Conservation (phyloP, 2,329 filamentous ascomycete genomes). For the Thermothelomyces thermophilus region DNA sequence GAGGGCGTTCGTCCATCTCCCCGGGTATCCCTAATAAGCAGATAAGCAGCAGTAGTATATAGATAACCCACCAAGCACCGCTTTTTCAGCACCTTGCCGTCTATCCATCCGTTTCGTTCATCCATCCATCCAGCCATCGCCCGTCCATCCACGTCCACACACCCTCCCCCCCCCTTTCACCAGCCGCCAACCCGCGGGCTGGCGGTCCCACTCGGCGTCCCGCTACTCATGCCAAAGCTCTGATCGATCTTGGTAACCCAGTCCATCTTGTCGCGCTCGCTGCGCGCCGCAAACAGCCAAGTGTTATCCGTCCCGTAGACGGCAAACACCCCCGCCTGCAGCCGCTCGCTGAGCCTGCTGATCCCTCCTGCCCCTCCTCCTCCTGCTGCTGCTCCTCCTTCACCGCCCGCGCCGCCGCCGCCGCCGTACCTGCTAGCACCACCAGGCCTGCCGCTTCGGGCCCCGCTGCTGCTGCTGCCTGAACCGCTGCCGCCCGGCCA, state of each 20-base stretch:
- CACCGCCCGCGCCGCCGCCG: not conserved
- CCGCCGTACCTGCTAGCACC: not conserved
- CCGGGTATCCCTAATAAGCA: too few relatives aligned
- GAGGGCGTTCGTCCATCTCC: too few relatives aligned
- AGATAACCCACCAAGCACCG: too few relatives aligned
- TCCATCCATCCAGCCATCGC: too few relatives aligned
- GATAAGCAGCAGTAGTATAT: too few relatives aligned
- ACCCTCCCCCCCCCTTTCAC: not conserved
- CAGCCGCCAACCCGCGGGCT: conserved; percentile 3
- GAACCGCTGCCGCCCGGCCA: conserved; percentile 43
- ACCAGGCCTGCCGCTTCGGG: not conserved
- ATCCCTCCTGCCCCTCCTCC: conserved; percentile 31
- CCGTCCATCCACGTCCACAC: not conserved
- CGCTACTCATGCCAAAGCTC: conserved; percentile 49
- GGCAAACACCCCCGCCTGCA: conserved; percentile 75
- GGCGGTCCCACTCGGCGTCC: conserved; percentile 30
- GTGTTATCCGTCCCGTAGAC: conserved; percentile 93
- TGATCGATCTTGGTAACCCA: conserved; percentile 97
- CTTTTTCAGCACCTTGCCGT: too few relatives aligned
- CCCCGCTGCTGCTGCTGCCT: conserved; percentile 1
- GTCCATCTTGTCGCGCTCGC: conserved; percentile 87
- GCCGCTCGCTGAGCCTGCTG: conserved; percentile 49
- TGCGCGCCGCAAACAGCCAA: conserved; percentile 86
- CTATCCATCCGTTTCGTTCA: too few relatives aligned
- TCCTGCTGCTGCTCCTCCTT: not conserved